These are phyloP conservation scores for Penicillium sclerotigenum DNA, from an alignment of 2,329 filamentous ascomycete species.

Conservation along the genomic window DNA sequence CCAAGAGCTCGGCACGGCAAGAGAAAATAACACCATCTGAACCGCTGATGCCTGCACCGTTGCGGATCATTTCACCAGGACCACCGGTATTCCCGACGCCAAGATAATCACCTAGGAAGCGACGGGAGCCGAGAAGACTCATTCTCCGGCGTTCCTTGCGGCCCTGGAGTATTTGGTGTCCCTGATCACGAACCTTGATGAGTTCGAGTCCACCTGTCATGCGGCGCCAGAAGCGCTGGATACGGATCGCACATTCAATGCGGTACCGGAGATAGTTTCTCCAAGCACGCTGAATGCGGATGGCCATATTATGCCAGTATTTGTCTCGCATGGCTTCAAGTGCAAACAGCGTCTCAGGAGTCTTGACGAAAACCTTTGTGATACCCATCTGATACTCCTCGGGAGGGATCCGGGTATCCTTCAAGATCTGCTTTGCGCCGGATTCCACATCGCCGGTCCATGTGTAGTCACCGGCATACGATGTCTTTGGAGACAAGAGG, in stretches of 20 bases:
- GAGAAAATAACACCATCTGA: slow-evolving; percentile 79
- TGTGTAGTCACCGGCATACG: slow-evolving; percentile 94
- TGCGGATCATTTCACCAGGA: slow-evolving; percentile 75
- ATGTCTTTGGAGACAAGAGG: slow-evolving; percentile 86
- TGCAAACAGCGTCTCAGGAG: slow-evolving; percentile 93
- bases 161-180: slow-evolving; percentile 74
- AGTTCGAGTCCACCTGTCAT: slow-evolving; percentile 88
- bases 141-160: slow-evolving; percentile 89
- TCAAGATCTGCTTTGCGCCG: slow-evolving; percentile 86
- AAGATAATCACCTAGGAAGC: slow-evolving; percentile 93
- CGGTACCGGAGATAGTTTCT: slow-evolving; percentile 91
- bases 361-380: slow-evolving; percentile 97
- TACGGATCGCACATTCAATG: slow-evolving; percentile 85
- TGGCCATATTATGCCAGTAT: slow-evolving; percentile 99
- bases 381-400: slow-evolving; percentile 98
- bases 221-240: slow-evolving; percentile 93
- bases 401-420: slow-evolving; percentile 89
- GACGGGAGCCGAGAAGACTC: slow-evolving; percentile 84
- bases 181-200: slow-evolving; percentile 80
- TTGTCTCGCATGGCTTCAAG: slow-evolving; percentile 95
- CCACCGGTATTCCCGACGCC: slow-evolving; percentile 78
- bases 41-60: slow-evolving; percentile 63
- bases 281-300: slow-evolving; percentile 95
- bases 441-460: slow-evolving; percentile 87
- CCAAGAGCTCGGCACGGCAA: slow-evolving; percentile 81